Base-by-base conservation (phyloP, 2,329 filamentous ascomycete species). In the Scedosporium dehoogii region DNA sequence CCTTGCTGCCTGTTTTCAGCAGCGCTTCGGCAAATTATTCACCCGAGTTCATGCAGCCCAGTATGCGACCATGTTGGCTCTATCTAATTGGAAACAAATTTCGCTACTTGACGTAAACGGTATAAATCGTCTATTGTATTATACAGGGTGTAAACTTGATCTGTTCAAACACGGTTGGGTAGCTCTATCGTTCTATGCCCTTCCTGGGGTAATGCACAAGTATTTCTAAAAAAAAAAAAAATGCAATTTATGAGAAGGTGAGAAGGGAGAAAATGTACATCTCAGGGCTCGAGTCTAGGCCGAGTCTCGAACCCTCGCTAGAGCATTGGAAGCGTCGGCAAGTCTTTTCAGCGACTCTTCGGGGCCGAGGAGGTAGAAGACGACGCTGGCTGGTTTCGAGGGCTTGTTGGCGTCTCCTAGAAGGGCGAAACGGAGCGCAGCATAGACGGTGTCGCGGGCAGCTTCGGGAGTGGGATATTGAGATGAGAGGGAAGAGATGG, bases 301-400 rank as follows among this genome's bases (percentile, higher is more conserved):
- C 14, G 55, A 21, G 7, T 21, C 27, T 41, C 55, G 23, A 14
- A 12, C 51, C 18, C 53, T 21, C 27, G 23, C n/a, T n/a, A 61
- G 59, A 23, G 62, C 63, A n/a, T 51, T 12, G 10, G 21, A 25
- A 3, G 65, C 65, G 33, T 56, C 48, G 4, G 51, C 27, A 23
- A 66, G 21, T 10, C 65, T 21, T 18, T 46, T 48, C 14, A 63
- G 29, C 14, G 63, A 74, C 64, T 77, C 75, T 1, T 74, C 68
- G 42, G 69, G 68, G 4, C 74, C 74, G 0, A 77, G 63, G n/a
- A 75, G 64, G 18, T 65, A 64, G 38, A 77, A 69, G 62, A 76
- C 67, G 9, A 63, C 29, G 21, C 58, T 63, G 18, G 65, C 61
- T 16, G 62, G 58, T 62, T 66, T 66, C 6, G 62, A 65, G 6